Evolutionary conservation across 2,329 filamentous ascomycete species (phyloP).

Genomic region (Colletotrichum sp.): DNA sequence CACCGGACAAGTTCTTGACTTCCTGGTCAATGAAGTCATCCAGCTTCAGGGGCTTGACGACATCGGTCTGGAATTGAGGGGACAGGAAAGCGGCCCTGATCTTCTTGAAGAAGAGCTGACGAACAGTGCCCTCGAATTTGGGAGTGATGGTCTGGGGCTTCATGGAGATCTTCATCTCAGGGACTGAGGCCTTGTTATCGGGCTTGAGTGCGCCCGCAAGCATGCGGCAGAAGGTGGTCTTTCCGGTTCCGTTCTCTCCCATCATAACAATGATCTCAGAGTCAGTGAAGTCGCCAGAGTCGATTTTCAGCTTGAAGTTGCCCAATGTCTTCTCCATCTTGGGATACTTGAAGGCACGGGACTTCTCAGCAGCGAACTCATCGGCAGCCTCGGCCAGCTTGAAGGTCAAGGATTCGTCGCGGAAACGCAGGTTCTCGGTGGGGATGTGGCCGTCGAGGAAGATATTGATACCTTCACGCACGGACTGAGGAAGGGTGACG

Average conservation of each 20-base stretch:
- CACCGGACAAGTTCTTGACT: constrained; percentile 97
- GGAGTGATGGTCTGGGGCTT: constrained; percentile 99
- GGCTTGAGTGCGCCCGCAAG: constrained; percentile 93
- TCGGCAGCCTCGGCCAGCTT: constrained; percentile 89
- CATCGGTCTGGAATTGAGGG: constrained; percentile 98
- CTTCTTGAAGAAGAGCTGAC: constrained; percentile 99
- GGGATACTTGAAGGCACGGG: constrained; percentile 86
- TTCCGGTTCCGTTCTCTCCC: constrained; percentile 99
- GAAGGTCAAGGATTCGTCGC: constrained; percentile 96
- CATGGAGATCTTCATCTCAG: constrained; percentile 97
- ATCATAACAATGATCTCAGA: constrained; percentile 99
- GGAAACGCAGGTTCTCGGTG: constrained; percentile 97
- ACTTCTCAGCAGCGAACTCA: constrained; percentile 85
- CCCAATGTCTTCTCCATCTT: constrained; percentile 93
- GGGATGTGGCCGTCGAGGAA: constrained; percentile 98
- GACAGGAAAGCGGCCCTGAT: constrained; percentile 97
- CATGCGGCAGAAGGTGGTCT: constrained; percentile 98
- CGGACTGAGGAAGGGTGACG: constrained; percentile 92
- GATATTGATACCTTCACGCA: constrained; percentile 99
- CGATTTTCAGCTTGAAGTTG: constrained; percentile 82
- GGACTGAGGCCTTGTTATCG: constrained; percentile 78
- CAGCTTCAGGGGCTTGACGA: constrained; percentile 98
- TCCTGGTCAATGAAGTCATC: constrained; percentile 99
- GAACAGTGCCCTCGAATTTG: constrained; percentile 96
- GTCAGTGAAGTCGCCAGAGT: constrained; percentile 89